phyloP scores from a whole-genome alignment of 2,329 filamentous ascomycete genomes.

The Claviceps purpurea region DNA sequence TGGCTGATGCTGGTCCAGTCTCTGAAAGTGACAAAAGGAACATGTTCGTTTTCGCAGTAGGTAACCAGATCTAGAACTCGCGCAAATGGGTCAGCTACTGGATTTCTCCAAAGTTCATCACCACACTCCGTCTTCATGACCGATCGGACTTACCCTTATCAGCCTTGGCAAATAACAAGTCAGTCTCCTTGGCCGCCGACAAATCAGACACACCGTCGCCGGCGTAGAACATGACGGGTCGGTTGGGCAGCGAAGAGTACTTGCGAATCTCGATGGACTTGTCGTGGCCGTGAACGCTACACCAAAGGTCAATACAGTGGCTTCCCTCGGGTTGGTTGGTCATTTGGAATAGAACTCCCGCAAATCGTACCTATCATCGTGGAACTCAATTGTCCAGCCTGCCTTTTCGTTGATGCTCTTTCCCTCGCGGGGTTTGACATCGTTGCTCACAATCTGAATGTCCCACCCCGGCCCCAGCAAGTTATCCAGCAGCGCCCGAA shows the following conservation, averaged over 20 bases:
- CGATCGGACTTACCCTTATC: conserved; percentile 49
- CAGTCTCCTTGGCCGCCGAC: conserved; percentile 82
- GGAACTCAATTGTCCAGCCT: conserved; percentile 81
- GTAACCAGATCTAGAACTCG: conserved; percentile 57
- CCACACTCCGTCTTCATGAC: no score
- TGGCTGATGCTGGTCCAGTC: conserved; percentile 70
- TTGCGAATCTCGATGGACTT: conserved; percentile 86
- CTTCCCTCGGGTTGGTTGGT: neutral
- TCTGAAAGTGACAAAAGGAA: conserved; percentile 79
- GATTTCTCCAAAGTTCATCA: no score
- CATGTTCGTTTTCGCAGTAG: conserved; percentile 71
- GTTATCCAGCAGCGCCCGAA: conserved; percentile 66
- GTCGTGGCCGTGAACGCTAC: conserved; percentile 82
- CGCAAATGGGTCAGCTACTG: neutral
- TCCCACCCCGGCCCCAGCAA: conserved; percentile 67
- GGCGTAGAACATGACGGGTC: conserved; percentile 84
- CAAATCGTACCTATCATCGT: conserved; percentile 57
- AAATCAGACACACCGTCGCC: conserved; percentile 90
- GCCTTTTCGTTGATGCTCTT: conserved; percentile 66
- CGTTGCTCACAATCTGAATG: conserved; percentile 84
- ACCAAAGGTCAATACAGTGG: neutral
- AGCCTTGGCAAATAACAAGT: conserved; percentile 85
- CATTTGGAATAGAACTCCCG: no score
- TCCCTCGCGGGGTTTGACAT: conserved; percentile 48
- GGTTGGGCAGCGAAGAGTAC: conserved; percentile 62